Base-by-base conservation (phyloP, 164 flowering plant genomes). In the Annona squamosa region DNA sequence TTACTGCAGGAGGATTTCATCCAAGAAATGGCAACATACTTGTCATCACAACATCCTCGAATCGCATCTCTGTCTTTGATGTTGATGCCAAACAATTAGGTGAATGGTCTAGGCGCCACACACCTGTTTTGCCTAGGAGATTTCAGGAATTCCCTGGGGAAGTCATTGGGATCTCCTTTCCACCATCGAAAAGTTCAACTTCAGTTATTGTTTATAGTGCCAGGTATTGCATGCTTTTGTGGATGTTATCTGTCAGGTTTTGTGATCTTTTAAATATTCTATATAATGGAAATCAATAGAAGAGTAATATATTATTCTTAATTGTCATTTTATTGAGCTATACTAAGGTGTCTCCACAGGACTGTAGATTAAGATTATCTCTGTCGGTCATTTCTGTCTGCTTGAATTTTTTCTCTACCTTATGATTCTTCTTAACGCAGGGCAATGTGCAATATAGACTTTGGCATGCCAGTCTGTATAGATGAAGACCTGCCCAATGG, bases 131-230 rank as follows among this genome's bases (percentile, higher is more conserved):
- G 66, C 97, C 99, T 0, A 80, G 80, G 67, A 90, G 92, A 77
- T 96, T 82, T 77, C 95, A 86, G 77, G 97, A 96, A 71, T 93
- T 90, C 78, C 97, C 98, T 41, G 98, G 98, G 63, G 99, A 92
- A 77, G 92, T 93, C 44, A 85, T 89, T 76, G 99, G 99, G 56
- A 87, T 96, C 26, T 89, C 97, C 37, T 96, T 96, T 82, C 84
- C 87, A 6, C 88, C 91, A 47, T 80, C 86, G 3, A 70, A 84
- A 41, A 76, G 78, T 75, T 87, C 94, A 64, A 82, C 90, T 9
- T 81, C 93, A 63, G 95, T 87, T 61, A 78, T 93, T 41, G 76
- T 92, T 72, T 93, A 93, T 71, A 93, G 98, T 75, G 78, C 99
- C 84, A 96, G 99, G 99, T 94, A 57, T 52, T 18, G 72, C 43